phyloP scores from a whole-genome alignment of 805 yeast genomes.

The Nakazawaea laoshanensis region DNA sequence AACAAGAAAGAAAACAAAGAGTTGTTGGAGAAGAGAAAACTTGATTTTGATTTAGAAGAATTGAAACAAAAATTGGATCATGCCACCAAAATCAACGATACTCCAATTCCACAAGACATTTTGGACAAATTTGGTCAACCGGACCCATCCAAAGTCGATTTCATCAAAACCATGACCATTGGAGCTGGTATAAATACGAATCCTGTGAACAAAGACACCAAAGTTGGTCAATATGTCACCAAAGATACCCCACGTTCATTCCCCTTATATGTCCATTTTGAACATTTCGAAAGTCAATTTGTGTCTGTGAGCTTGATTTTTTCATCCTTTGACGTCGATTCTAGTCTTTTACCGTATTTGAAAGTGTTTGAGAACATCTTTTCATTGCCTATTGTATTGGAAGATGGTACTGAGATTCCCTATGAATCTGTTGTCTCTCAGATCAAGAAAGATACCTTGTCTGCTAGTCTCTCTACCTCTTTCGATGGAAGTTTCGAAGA shows the following conservation, averaged over 20 bases:
- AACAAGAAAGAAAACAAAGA: conserved; percentile 43
- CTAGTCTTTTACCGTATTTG: conserved; percentile 51
- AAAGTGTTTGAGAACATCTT: conserved; percentile 58
- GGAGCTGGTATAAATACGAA: conserved; percentile 42
- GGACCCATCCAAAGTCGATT: conserved; percentile 64
- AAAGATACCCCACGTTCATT: conserved; percentile 34
- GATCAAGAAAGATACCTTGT: conserved; percentile 67
- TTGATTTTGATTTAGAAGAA: conserved; percentile 49
- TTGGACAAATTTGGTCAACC: conserved; percentile 59
- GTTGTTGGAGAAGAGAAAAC: conserved; percentile 21
- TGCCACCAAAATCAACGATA: conserved; percentile 64
- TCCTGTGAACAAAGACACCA: conserved; percentile 20
- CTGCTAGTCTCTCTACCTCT: conserved; percentile 46
- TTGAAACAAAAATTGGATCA: conserved; percentile 41
- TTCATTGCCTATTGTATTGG: conserved; percentile 59
- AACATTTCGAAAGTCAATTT: conserved; percentile 73
- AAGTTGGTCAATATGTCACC: conserved; percentile 14
- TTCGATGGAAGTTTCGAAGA: conserved; percentile 55
- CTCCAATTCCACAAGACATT: conserved; percentile 66
- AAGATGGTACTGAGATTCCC: conserved; percentile 49
- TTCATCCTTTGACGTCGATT: conserved; percentile 44
- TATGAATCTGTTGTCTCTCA: conserved; percentile 72
- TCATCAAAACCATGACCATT: conserved; percentile 62
- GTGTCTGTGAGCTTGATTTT: conserved; percentile 57
- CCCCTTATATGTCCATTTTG: conserved; percentile 70